A percentile compares a stretch with the other conserved stretches of the same genome.
Evolutionary conservation across 441 rosid genomes (phyloP).

Genomic region (Geranium incanum): DNA sequence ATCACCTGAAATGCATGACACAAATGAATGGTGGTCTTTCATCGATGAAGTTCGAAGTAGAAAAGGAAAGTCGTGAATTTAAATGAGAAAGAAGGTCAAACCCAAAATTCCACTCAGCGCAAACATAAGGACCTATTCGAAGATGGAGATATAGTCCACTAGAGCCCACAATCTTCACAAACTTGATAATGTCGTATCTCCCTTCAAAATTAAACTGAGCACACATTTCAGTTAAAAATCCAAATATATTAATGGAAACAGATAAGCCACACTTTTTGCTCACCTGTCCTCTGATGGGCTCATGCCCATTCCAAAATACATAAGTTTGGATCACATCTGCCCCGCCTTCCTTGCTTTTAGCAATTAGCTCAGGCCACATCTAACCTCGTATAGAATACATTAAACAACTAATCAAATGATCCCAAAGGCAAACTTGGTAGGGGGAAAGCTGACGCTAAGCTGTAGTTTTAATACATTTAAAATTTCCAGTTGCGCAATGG

Average conservation of each 20-base stretch:
- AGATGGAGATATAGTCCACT: slow-evolving; percentile 56
- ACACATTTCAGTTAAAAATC: slow-evolving; percentile 16
- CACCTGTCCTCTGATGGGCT: slow-evolving; percentile 62
- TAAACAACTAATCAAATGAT: slow-evolving; percentile 11
- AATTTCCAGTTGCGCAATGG: background rate
- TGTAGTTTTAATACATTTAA: background rate
- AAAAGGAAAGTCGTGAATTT: slow-evolving; percentile 6
- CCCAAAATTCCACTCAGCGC: slow-evolving; percentile 86
- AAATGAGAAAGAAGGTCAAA: slow-evolving; percentile 28
- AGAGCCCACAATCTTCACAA: slow-evolving; percentile 57
- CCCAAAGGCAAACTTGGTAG: slow-evolving; percentile 6
- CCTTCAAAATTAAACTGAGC: slow-evolving; percentile 61
- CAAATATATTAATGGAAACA: slow-evolving; percentile 7
- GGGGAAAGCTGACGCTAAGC: background rate
- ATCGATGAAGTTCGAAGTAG: background rate
- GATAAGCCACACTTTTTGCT: background rate
- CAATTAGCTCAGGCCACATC: slow-evolving; percentile 71
- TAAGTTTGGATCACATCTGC: slow-evolving; percentile 58
- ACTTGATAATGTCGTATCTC: slow-evolving; percentile 49
- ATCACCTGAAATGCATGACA: background rate
- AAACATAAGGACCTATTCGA: slow-evolving; percentile 70
- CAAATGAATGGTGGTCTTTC: background rate
- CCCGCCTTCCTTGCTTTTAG: slow-evolving; percentile 65
- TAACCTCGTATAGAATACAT: slow-evolving; percentile 23
- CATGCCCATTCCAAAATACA: slow-evolving; percentile 61